Conservation (phyloP, 2,329 filamentous ascomycete genomes). For the Thielaviopsis ethacetica region DNA sequence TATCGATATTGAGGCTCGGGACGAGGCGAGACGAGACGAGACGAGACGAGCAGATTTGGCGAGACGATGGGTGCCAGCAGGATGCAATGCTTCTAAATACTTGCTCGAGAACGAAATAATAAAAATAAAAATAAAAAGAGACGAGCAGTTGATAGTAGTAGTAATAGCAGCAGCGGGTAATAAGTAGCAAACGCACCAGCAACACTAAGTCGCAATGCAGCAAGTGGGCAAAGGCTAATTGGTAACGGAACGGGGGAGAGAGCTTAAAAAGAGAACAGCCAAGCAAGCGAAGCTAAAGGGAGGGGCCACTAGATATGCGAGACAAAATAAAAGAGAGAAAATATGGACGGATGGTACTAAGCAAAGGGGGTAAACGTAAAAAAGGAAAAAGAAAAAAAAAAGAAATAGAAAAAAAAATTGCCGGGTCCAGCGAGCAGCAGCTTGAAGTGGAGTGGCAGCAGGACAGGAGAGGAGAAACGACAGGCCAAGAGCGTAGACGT, state of each 20-base stretch:
- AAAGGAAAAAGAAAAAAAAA: background rate
- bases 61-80: conserved; percentile 11
- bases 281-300: conserved; percentile 7
- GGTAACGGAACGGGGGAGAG: background rate
- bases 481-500: no score
- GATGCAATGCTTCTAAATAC: conserved; percentile 12
- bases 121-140: background rate
- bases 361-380: background rate
- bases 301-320: background rate
- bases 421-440: no score
- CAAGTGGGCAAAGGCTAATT: background rate
- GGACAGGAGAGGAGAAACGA: no score
- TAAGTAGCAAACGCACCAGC: background rate
- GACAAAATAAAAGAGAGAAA: background rate
- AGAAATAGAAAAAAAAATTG: background rate
- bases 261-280: conserved; percentile 1
- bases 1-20: conserved; percentile 7
- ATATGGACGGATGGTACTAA: background rate
- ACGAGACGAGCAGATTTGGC: conserved; percentile 7
- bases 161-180: background rate
- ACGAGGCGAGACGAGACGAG: conserved; percentile 10
- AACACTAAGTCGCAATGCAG: background rate
- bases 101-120: background rate
- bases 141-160: background rate
- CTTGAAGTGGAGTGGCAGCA: no score